Conservation (phyloP, 306 rosid genomes). For the Citrullus amarus region DNA sequence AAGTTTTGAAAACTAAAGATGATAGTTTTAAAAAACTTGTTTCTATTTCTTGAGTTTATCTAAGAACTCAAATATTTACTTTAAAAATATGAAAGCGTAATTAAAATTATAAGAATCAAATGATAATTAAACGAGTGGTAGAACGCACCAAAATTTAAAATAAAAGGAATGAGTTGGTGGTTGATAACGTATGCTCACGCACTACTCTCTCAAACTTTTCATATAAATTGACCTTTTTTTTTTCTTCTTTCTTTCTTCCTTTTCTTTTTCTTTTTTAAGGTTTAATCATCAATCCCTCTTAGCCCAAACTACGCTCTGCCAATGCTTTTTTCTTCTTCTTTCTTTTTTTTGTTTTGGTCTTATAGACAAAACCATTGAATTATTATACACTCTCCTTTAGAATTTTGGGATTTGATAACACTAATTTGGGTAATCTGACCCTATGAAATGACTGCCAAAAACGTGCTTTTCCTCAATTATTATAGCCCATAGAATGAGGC, state of each 20-base stretch:
- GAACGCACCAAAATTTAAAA: neutral
- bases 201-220: neutral
- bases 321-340: neutral
- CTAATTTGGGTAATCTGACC: neutral
- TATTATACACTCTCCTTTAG: neutral
- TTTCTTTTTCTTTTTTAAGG: neutral
- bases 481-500: neutral
- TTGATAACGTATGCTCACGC: constrained; percentile 1
- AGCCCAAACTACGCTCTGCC: constrained; percentile 8
- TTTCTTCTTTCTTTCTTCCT: neutral
- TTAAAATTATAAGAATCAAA: no score
- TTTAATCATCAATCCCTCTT: neutral
- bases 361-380: neutral
- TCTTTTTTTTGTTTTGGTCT: neutral
- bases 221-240: neutral
- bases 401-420: constrained; percentile 8
- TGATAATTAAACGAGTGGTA: no score
- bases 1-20: no score
- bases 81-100: no score
- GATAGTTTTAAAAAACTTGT: no score
- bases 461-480: neutral
- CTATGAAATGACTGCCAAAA: neutral
- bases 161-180: neutral
- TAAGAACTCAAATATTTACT: no score
- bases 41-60: no score